phyloP scores from a whole-genome alignment of 768 basidiomycete genomes.

The Serendipita indica region DNA sequence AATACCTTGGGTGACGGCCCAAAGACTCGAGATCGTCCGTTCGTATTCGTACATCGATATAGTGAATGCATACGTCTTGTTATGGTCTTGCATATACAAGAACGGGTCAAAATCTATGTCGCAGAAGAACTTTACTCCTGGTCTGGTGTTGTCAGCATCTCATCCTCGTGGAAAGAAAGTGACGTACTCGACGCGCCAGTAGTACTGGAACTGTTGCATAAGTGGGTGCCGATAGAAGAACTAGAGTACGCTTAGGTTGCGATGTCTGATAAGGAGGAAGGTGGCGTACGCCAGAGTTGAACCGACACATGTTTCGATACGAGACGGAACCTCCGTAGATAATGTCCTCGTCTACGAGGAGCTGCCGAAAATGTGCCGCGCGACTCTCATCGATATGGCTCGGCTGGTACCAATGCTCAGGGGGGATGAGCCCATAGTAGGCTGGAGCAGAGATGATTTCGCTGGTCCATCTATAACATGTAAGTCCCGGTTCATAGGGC shows the following conservation, averaged over 20 bases:
- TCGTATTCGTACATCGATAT: constrained; percentile 65
- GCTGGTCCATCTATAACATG: constrained; percentile 24
- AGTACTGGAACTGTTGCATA: constrained; percentile 62
- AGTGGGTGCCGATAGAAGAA: constrained; percentile 77
- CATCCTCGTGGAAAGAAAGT: too few relatives aligned
- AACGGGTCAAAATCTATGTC: constrained; percentile 69
- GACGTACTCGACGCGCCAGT: constrained; percentile 79
- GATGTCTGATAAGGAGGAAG: constrained; percentile 2
- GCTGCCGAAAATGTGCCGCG: constrained; percentile 36
- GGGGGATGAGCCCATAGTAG: constrained; percentile 47
- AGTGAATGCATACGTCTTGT: constrained; percentile 79
- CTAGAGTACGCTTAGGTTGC: constrained; percentile 23
- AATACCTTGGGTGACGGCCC: constrained; percentile 56
- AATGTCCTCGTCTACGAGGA: constrained; percentile 39
- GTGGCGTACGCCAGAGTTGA: constrained; percentile 66
- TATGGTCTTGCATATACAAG: constrained; percentile 58
- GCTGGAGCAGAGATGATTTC: constrained; percentile 38
- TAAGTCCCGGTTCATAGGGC: neutral
- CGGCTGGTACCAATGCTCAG: constrained; percentile 56
- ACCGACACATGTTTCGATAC: constrained; percentile 89
- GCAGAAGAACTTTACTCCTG: constrained; percentile 68
- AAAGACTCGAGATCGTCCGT: constrained; percentile 67
- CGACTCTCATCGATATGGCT: constrained; percentile 55
- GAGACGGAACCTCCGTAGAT: constrained; percentile 40
- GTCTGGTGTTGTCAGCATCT: too few relatives aligned